These are phyloP conservation scores for Schoenoplectus triqueter DNA, from an alignment of 202 grass and related monocot species.

Conservation along the genomic window DNA sequence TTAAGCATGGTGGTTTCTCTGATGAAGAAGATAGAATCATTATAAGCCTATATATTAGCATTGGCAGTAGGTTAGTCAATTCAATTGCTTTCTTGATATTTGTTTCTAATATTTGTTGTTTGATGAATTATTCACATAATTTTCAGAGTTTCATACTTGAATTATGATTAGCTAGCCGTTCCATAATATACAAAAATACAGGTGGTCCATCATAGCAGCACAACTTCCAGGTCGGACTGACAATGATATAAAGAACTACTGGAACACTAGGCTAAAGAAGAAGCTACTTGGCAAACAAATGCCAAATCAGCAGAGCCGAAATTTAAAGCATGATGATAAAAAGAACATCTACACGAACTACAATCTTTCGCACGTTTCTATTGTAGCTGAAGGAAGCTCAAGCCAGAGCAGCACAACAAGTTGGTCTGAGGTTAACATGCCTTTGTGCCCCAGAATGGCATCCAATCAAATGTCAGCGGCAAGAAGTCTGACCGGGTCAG, in stretches of 20 bases:
- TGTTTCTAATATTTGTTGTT: conserved; percentile 10
- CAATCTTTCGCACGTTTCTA: conserved; percentile 23
- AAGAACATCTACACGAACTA: conserved; percentile 38
- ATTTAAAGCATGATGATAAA: conserved; percentile 39
- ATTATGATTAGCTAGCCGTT: conserved; percentile 19
- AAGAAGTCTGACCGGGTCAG: conserved; percentile 34
- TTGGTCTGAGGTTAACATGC: conserved; percentile 42
- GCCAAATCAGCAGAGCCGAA: neutral
- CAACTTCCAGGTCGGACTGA: conserved; percentile 95
- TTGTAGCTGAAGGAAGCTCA: conserved; percentile 36
- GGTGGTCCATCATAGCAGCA: conserved; percentile 98
- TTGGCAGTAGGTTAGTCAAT: conserved; percentile 86
- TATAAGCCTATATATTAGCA: conserved; percentile 84
- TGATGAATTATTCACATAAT: neutral
- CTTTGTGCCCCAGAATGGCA: conserved; percentile 34
- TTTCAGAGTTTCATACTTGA: neutral
- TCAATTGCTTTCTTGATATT: neutral
- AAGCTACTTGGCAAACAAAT: conserved; percentile 89
- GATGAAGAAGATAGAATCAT: conserved; percentile 95
- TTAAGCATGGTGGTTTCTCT: conserved; percentile 92
- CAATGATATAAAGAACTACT: conserved; percentile 99
- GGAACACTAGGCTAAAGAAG: conserved; percentile 98
- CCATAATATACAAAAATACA: conserved; percentile 39
- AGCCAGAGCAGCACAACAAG: conserved; percentile 48
- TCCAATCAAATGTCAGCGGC: conserved; percentile 35